These are phyloP conservation scores for Xerocomellus chrysenteron DNA, from an alignment of 768 basidiomycete genomes.

Conservation along the genomic window DNA sequence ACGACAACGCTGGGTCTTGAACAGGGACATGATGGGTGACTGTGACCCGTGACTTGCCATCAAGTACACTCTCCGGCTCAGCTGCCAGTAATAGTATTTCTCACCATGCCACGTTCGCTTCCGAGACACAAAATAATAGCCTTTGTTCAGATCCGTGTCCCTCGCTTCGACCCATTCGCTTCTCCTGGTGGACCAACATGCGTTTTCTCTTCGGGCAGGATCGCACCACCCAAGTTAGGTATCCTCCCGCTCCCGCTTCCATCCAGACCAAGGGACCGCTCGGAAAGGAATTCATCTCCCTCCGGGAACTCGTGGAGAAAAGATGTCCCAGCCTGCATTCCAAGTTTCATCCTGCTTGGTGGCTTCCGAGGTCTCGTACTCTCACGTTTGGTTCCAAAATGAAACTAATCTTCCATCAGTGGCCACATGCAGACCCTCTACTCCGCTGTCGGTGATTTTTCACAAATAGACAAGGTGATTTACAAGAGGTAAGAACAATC, in stretches of 20 bases:
- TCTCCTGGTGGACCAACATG: conserved; percentile 12
- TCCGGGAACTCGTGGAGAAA: conserved; percentile 33
- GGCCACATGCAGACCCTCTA: conserved; percentile 36
- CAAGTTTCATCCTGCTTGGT: conserved; percentile 32
- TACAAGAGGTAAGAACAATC: conserved; percentile 29
- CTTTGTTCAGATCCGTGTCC: neutral
- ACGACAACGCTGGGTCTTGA: conserved; percentile 49
- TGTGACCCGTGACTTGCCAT: conserved; percentile 19
- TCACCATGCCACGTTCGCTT: neutral
- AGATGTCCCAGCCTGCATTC: conserved; percentile 30
- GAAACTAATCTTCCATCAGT: conserved; percentile 21
- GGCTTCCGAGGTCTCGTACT: conserved; percentile 31
- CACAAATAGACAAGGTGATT: conserved; percentile 27
- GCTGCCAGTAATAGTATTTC: neutral
- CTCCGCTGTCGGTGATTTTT: conserved; percentile 32
- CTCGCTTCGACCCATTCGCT: neutral
- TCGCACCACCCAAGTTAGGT: conserved; percentile 19
- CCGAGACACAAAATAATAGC: conserved; percentile 12
- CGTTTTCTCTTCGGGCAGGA: conserved; percentile 18
- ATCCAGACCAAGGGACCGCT: conserved; percentile 14
- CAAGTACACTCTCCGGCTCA: no score
- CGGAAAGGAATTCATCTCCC: conserved; percentile 16
- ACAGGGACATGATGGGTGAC: conserved; percentile 34
- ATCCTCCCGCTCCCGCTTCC: conserved; percentile 19
- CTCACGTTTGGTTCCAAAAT: neutral